Evolutionary conservation across 257 asterid species (phyloP).

Genomic region (Nicotiana attenuata): DNA sequence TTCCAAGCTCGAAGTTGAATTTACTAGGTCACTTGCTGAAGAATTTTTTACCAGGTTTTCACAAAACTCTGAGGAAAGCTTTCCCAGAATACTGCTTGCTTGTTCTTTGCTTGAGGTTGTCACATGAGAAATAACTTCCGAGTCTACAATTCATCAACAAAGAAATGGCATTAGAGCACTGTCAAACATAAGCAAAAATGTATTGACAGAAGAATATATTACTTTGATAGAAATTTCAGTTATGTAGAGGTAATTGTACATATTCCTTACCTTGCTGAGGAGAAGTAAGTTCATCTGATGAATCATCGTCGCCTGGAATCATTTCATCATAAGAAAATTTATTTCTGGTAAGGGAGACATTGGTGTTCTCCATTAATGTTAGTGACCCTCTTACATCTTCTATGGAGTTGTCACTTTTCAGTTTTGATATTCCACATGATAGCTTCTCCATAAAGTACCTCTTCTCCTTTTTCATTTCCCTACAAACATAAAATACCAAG

Average conservation of each 20-base stretch:
- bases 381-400: conserved; percentile 39
- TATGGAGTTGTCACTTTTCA: conserved; percentile 43
- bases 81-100: not conserved
- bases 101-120: conserved; percentile 5
- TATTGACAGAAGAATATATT: too few relatives aligned
- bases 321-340: conserved; percentile 58
- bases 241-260: not conserved
- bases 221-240: not conserved
- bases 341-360: conserved; percentile 1
- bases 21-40: not conserved
- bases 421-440: conserved; percentile 49
- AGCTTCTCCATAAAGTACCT: conserved; percentile 52
- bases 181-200: not conserved
- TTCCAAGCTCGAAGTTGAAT: not conserved
- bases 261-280: conserved; percentile 20
- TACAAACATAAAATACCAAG: not conserved
- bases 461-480: conserved; percentile 74
- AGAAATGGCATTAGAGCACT: not conserved
- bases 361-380: not conserved
- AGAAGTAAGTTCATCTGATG: conserved; percentile 35
- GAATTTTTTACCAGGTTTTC: not conserved
- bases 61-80: not conserved
- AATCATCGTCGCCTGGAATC: conserved; percentile 49
- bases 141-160: not conserved
- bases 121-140: not conserved